Percentiles rank a stretch among this genome's conserved stretches.
These are phyloP conservation scores for Trichoderma koningiopsis DNA, from an alignment of 2,329 filamentous ascomycete species.

Conservation along the genomic window DNA sequence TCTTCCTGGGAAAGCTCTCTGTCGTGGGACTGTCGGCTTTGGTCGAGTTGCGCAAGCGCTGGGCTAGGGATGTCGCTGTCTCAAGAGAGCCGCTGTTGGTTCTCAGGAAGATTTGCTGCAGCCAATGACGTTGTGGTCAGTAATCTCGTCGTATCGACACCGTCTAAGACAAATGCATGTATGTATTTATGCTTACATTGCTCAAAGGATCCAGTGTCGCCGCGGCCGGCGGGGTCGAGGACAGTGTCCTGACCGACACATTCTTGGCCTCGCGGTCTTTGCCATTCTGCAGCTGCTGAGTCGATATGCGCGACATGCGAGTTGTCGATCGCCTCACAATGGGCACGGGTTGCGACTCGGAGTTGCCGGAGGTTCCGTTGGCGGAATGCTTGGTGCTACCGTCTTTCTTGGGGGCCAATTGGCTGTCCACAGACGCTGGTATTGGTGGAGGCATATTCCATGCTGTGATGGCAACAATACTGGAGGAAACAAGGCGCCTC, in stretches of 20 bases:
- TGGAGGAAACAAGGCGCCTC: not conserved
- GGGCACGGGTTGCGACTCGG: slow-evolving; percentile 34
- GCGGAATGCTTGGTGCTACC: slow-evolving; percentile 33
- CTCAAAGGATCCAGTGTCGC: slow-evolving; percentile 44
- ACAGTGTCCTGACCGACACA: slow-evolving; percentile 32
- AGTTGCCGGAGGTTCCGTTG: slow-evolving; percentile 33
- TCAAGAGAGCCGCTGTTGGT: slow-evolving; percentile 41
- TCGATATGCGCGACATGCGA: slow-evolving; percentile 59
- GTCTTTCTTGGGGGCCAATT: slow-evolving; percentile 33
- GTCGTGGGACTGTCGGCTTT: slow-evolving; percentile 55
- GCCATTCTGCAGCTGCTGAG: slow-evolving; percentile 53
- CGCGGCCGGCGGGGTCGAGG: slow-evolving; percentile 32
- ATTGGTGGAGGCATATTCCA: slow-evolving; percentile 42
- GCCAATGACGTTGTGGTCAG: not conserved
- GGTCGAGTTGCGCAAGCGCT: slow-evolving; percentile 55
- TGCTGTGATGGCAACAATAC: slow-evolving; percentile 34
- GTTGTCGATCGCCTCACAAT: slow-evolving; percentile 29
- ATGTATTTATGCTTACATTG: slow-evolving; percentile 35
- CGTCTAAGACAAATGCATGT: not conserved
- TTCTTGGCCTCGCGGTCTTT: slow-evolving; percentile 39
- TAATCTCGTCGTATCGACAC: not conserved
- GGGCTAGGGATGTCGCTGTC: slow-evolving; percentile 49
- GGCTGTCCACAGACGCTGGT: slow-evolving; percentile 34
- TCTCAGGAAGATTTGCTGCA: slow-evolving; percentile 45
- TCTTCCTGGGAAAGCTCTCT: slow-evolving; percentile 45